Evolutionary conservation across 345 rosid genomes (phyloP).

Genomic region (Litchi chinensis): DNA sequence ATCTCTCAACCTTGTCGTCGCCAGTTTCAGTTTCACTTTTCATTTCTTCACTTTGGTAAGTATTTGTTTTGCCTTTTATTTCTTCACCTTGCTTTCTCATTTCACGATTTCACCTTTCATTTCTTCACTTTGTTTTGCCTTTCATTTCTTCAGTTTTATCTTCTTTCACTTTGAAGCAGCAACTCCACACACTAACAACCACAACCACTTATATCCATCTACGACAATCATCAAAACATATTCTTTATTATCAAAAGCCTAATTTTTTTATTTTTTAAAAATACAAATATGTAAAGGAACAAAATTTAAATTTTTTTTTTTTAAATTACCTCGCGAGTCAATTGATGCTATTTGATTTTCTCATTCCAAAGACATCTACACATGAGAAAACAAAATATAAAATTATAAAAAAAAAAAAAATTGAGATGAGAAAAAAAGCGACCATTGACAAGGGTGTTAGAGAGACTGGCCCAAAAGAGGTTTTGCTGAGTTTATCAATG

Average conservation of each 20-base stretch:
- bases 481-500: constrained; percentile 76
- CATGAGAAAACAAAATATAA: not conserved
- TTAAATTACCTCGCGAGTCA: constrained; percentile 68
- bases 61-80: too few species aligned
- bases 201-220: constrained; percentile 80
- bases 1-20: too few species aligned
- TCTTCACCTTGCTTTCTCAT: too few species aligned
- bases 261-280: not conserved
- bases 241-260: not conserved
- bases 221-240: constrained; percentile 24
- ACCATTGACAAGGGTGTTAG: constrained; percentile 56
- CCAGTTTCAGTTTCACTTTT: too few species aligned
- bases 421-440: constrained; percentile 9
- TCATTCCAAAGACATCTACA: constrained; percentile 58
- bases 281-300: not conserved
- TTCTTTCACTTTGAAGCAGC: too few species aligned
- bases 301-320: constrained; percentile 6
- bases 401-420: not conserved
- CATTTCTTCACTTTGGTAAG: too few species aligned
- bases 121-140: too few species aligned
- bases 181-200: too few species aligned
- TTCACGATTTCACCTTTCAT: too few species aligned
- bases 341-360: constrained; percentile 78
- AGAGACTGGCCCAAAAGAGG: constrained; percentile 81
- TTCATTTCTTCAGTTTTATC: too few species aligned